Base-by-base conservation (phyloP, 768 basidiomycete genomes). In the Leccinum ochraceum region DNA sequence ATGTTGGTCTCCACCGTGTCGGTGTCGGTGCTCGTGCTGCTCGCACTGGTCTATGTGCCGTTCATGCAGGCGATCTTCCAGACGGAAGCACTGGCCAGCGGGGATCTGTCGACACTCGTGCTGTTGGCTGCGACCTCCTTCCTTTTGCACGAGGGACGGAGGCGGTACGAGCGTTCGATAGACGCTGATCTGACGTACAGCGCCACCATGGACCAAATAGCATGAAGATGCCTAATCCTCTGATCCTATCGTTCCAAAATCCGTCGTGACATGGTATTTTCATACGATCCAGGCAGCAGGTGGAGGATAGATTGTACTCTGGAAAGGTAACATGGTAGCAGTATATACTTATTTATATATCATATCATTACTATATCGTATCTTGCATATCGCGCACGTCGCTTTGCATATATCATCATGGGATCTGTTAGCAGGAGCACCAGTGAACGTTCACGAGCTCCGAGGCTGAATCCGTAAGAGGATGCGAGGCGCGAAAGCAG, bases 61-160 rank as follows among this genome's bases (percentile, higher is more conserved):
- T 80, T 94, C 65, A 86, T 97, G 83, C 96, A 98, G 74, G 79
- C 82, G 54, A 81, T 98, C 56, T 98, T 98, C 83, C 95, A 98
- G 78, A 98, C 96, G 28, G 92, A 89, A 62, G 87, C 92, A 13
- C 78, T 98, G 14, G 77, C 81, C 34, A 55, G 78, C 39, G 74
- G 81, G 54, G 96, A 98, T 75, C 65, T 98, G 62, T 75, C 79
- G 13, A 83, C 88, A 32, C 80, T 98, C 2, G 71, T 98, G 26
- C 75, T 77, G 13, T 77, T 97, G 52, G 94, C 85, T 2, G 83
- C 69, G 6, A 77, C 80, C 7, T 90, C 90, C 53, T 83, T 91
- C 67, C 69, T 68, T 30, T 51, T 92, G 65, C 95, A 98, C 71
- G 94, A 97, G 77, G 84, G 76, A 20, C 77, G 95, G 69, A 79